Base-by-base conservation (phyloP, 2,329 filamentous ascomycete genomes). In the Pestalotiopsis sp. region DNA sequence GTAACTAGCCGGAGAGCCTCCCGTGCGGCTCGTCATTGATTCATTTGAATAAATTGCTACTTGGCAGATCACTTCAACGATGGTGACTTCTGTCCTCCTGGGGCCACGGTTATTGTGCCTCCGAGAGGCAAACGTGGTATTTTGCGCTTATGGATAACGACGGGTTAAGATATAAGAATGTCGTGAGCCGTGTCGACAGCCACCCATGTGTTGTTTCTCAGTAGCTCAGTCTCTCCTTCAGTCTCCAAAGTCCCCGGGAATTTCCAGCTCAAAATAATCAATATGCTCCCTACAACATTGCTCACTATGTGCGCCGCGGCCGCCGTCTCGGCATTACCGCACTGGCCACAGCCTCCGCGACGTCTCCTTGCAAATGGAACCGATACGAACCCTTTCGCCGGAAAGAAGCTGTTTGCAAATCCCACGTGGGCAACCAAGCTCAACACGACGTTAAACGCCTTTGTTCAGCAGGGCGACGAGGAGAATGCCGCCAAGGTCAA, bases 361-460 rank as follows among this genome's bases (percentile, higher is more conserved):
- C 66, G 66, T 35, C 44, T 52, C n/a, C 20, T 52, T 17, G 20
- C 40, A 14, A 59, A 62, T 14, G 61, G 17, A 5, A 60, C 39
- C 57, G 69, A 73, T 67, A 66, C 73, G 64, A 82, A 83, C 66
- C 81, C 86, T 0, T 87, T 89, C 73, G 68, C 77, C 1, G 82
- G 82, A 68, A 83, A 82, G 70, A 81, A 78, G 6, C 76, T 87
- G 30, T 86, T 84, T 71, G 80, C 79, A 68, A 83, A 84, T 74
- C 78, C 80, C n/a, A 71, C 71, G 22, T 84, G 82, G 74, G 77
- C 80, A 13, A 69, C 66, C n/a, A 80, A 83, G 73, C 77, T 84
- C 40, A 76, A 81, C 30, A 68, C 77, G 66, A 82, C 82, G 17
- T 71, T 79, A 67, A 71, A 73, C 1, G 71, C 77, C 24, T 83